These are phyloP conservation scores for Acorus calamus DNA, from an alignment of 106 monocot genomes.

Conservation along the genomic window DNA sequence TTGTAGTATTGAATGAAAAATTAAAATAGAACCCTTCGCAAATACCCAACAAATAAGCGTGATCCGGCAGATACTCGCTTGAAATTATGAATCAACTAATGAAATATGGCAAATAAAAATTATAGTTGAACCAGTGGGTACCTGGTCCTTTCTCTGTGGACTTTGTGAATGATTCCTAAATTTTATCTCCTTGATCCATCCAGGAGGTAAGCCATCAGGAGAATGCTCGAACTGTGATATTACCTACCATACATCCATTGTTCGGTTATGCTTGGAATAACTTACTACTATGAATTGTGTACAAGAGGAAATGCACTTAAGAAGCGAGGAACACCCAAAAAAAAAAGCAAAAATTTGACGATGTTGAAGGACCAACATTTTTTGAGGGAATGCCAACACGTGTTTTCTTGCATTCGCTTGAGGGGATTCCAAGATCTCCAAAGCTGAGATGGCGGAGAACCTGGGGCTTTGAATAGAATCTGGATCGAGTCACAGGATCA, in stretches of 20 bases:
- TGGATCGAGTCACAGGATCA: conserved; percentile 27
- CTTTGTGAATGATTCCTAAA: conserved; percentile 3
- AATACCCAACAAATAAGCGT: too few relatives aligned
- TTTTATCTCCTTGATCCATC: conserved; percentile 49
- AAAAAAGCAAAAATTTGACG: neutral
- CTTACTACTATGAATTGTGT: too few relatives aligned
- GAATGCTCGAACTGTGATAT: conserved; percentile 17
- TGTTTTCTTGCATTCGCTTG: conserved; percentile 1
- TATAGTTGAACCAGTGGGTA: conserved; percentile 8
- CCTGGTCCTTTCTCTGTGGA: conserved; percentile 17
- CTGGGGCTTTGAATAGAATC: conserved; percentile 39
- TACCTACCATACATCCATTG: conserved; percentile 11
- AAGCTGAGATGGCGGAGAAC: conserved; percentile 23
- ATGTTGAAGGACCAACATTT: conserved; percentile 12
- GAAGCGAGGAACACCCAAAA: neutral
- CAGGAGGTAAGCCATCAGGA: conserved; percentile 38
- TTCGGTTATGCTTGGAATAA: neutral
- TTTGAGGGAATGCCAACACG: conserved; percentile 1
- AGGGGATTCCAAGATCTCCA: conserved; percentile 1
- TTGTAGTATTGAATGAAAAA: too few relatives aligned
- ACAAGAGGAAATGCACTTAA: neutral
- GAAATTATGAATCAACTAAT: neutral
- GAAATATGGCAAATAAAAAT: neutral
- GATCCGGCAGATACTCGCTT: too few relatives aligned
- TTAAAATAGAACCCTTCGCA: too few relatives aligned